These are phyloP conservation scores for Stellera chamaejasme DNA, from an alignment of 345 rosid species.

Conservation along the genomic window DNA sequence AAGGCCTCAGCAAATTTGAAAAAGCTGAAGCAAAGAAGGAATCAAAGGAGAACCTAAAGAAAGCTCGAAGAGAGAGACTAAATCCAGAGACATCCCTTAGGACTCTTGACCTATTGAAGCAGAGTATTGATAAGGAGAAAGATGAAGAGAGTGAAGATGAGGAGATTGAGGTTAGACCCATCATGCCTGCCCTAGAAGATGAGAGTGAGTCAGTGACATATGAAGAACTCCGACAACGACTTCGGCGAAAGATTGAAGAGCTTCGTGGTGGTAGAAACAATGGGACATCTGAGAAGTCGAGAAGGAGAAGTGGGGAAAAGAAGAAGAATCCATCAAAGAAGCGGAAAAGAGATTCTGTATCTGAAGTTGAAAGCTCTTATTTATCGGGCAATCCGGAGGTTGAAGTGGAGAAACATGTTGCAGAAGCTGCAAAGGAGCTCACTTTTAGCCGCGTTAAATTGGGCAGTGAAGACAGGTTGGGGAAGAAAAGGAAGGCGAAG, in stretches of 20 bases:
- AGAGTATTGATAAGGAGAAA: conserved; percentile 60
- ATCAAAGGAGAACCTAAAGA: conserved; percentile 59
- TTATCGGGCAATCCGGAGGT: conserved; percentile 18
- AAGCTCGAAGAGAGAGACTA: conserved; percentile 68
- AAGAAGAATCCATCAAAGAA: conserved; percentile 33
- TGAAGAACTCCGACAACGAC: conserved; percentile 74
- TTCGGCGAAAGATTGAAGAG: conserved; percentile 57
- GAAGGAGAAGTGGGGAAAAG: conserved; percentile 21
- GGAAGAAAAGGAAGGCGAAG: conserved; percentile 49
- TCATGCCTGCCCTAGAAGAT: conserved; percentile 25
- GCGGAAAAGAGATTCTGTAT: conserved; percentile 49
- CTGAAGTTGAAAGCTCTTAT: conserved; percentile 27
- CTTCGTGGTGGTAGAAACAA: conserved; percentile 46
- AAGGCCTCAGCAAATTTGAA: conserved; percentile 65
- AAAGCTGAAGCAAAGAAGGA: conserved; percentile 61
- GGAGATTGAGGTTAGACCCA: conserved; percentile 27
- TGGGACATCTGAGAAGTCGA: conserved; percentile 18
- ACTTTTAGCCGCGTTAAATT: conserved; percentile 61
- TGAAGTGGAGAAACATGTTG: conserved; percentile 47
- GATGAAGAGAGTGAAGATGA: conserved; percentile 35
- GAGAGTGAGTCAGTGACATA: conserved; percentile 43
- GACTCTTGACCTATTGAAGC: conserved; percentile 60
- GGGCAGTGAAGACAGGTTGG: conserved; percentile 47
- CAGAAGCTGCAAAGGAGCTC: conserved; percentile 70
- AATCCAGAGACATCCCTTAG: conserved; percentile 61